Percentiles rank a stretch among this genome's conserved stretches.
Conservation (phyloP, 2,329 filamentous ascomycete genomes). For the Sporothrix sp. region DNA sequence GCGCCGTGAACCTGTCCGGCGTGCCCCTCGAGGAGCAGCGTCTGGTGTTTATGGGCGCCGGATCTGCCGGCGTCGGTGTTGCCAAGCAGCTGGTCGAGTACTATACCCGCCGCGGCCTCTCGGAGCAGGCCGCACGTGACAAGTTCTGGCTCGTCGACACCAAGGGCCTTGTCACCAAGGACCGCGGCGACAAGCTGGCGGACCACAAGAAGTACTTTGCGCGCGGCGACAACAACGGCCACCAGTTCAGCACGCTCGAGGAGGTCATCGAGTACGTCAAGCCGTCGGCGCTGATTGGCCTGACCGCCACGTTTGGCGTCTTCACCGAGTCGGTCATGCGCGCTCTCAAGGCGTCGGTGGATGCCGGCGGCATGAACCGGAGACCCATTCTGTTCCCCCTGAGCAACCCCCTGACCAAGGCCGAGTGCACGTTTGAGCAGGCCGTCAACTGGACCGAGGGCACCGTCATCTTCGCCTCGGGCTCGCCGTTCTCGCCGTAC, state of each 20-base stretch:
- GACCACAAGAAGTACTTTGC: constrained; percentile 76
- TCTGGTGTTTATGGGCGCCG: constrained; percentile 92
- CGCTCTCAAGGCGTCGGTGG: constrained; percentile 54
- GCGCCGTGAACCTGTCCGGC: constrained; percentile 71
- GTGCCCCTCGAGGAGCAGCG: constrained; percentile 83
- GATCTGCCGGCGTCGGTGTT: constrained; percentile 91
- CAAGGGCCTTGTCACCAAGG: constrained; percentile 84
- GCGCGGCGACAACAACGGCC: constrained; percentile 52
- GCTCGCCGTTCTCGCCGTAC: constrained; percentile 77
- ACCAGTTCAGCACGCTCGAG: constrained; percentile 69
- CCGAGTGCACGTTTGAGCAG: constrained; percentile 94
- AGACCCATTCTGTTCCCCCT: constrained; percentile 90
- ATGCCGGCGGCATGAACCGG: constrained; percentile 57
- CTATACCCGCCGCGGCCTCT: constrained; percentile 85
- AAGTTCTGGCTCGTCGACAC: constrained; percentile 98
- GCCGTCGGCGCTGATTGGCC: constrained; percentile 86
- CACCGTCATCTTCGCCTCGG: constrained; percentile 85
- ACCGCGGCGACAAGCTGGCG: constrained; percentile 87
- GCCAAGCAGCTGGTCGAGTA: constrained; percentile 96
- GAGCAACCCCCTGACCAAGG: constrained; percentile 92
- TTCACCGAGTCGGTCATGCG: constrained; percentile 83
- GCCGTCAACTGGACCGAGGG: constrained; percentile 87
- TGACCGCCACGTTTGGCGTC: constrained; percentile 87
- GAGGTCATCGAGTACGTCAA: constrained; percentile 92
- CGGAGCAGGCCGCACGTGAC: constrained; percentile 73